These are phyloP conservation scores for Angomonas desouzai DNA, from an alignment of 208 protist species.

Conservation along the genomic window DNA sequence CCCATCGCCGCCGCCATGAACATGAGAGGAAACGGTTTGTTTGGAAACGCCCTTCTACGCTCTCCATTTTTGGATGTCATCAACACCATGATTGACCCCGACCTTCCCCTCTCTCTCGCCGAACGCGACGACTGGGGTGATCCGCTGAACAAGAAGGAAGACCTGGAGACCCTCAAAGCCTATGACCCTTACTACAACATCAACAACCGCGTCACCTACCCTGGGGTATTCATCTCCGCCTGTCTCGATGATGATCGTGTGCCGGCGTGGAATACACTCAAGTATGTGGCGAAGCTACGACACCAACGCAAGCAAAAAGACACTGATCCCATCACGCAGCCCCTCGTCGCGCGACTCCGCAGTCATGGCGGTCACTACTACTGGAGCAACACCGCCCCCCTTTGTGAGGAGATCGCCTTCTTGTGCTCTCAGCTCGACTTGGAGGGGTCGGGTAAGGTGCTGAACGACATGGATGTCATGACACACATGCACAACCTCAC, in stretches of 20 bases:
- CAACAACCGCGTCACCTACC: slow-evolving; percentile 87
- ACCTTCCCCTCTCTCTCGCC: slow-evolving; percentile 86
- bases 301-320: slow-evolving; percentile 69
- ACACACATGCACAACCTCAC: slow-evolving; percentile 91
- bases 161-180: slow-evolving; percentile 56
- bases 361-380: slow-evolving; percentile 75
- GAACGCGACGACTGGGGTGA: slow-evolving; percentile 95
- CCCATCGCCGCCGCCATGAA: slow-evolving; percentile 93
- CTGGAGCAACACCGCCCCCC: slow-evolving; percentile 75
- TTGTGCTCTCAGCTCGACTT: slow-evolving; percentile 80
- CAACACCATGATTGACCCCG: slow-evolving; percentile 90
- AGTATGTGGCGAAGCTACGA: slow-evolving; percentile 86
- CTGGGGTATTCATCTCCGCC: slow-evolving; percentile 88
- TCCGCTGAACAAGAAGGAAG: slow-evolving; percentile 68
- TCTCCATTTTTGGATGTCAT: slow-evolving; percentile 94
- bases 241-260: slow-evolving; percentile 89
- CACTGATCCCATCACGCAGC: slow-evolving; percentile 67
- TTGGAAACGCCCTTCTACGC: slow-evolving; percentile 78
- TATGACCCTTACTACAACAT: slow-evolving; percentile 92
- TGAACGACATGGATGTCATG: slow-evolving; percentile 93
- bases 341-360: slow-evolving; percentile 67
- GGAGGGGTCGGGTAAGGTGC: slow-evolving; percentile 72
- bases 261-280: slow-evolving; percentile 85
- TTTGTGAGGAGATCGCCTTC: slow-evolving; percentile 88
- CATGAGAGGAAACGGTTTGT: slow-evolving; percentile 81